Percentiles rank a stretch among this genome's conserved stretches.
Conservation (phyloP, 345 rosid species). For the Eucalyptus albens region DNA sequence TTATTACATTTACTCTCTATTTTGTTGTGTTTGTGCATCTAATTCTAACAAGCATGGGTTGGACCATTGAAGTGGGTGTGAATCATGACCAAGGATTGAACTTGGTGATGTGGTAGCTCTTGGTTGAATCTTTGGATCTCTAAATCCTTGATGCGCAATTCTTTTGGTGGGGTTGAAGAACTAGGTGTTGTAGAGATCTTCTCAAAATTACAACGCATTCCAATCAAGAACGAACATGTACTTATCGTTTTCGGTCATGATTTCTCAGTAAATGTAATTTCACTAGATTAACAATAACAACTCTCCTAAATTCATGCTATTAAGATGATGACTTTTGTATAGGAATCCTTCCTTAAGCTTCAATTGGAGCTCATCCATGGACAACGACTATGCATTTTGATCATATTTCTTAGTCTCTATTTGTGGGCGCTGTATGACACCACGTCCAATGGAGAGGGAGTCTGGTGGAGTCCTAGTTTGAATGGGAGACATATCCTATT, state of each 20-base stretch:
- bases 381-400: background rate
- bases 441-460: background rate
- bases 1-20: too few relatives aligned
- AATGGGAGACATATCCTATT: background rate
- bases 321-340: background rate
- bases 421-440: rapidly evolving
- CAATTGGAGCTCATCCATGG: background rate
- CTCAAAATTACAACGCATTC: background rate
- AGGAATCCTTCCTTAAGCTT: background rate
- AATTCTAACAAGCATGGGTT: too few relatives aligned
- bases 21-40: too few relatives aligned
- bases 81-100: too few relatives aligned
- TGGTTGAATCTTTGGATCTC: background rate
- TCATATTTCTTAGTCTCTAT: background rate
- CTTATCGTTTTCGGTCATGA: too few relatives aligned
- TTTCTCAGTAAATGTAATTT: background rate
- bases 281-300: background rate
- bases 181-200: background rate
- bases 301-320: background rate
- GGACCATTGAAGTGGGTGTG: too few relatives aligned
- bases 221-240: background rate
- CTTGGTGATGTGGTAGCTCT: background rate
- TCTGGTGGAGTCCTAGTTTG: background rate
- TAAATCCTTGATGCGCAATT: background rate
- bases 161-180: background rate